Evolutionary conservation across 2,329 filamentous ascomycete species (phyloP).

Genomic region (Diaporthe helianthi): DNA sequence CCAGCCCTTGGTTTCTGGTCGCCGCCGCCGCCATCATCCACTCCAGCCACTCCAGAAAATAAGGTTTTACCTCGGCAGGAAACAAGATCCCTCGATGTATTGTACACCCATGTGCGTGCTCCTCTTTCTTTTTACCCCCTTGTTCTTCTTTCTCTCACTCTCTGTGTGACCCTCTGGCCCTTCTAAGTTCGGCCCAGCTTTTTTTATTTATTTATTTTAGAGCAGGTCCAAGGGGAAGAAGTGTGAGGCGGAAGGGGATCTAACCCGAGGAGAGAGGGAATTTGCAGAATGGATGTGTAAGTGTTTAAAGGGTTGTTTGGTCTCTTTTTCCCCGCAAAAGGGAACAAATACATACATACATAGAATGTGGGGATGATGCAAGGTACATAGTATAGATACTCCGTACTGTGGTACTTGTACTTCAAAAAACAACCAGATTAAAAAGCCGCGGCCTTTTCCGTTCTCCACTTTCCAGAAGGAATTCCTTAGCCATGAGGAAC

Average conservation of each 20-base stretch:
- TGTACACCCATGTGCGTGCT: background rate
- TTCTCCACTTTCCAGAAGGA: constrained; percentile 8
- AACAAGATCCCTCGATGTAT: background rate
- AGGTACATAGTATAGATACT: too few relatives aligned
- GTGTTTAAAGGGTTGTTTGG: background rate
- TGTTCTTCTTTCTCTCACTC: too few relatives aligned
- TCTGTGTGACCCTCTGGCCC: background rate
- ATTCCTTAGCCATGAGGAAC: constrained; percentile 21
- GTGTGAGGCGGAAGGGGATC: background rate
- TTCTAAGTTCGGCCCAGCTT: too few relatives aligned
- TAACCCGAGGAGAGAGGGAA: too few relatives aligned
- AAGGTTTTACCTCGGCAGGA: constrained; percentile 26
- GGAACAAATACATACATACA: background rate
- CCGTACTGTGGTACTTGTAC: too few relatives aligned
- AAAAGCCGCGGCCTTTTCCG: background rate
- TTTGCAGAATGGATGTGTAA: background rate
- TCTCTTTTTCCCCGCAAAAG: background rate
- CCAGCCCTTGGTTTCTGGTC: background rate
- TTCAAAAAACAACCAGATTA: too few relatives aligned
- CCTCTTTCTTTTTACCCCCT: background rate
- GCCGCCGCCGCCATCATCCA: background rate
- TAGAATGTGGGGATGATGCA: too few relatives aligned
- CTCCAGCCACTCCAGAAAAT: background rate
- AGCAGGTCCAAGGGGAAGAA: background rate
- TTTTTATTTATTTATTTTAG: too few relatives aligned